These are phyloP conservation scores for Aspergillus novoparasiticus DNA, from an alignment of 2,329 filamentous ascomycete genomes.

Conservation along the genomic window DNA sequence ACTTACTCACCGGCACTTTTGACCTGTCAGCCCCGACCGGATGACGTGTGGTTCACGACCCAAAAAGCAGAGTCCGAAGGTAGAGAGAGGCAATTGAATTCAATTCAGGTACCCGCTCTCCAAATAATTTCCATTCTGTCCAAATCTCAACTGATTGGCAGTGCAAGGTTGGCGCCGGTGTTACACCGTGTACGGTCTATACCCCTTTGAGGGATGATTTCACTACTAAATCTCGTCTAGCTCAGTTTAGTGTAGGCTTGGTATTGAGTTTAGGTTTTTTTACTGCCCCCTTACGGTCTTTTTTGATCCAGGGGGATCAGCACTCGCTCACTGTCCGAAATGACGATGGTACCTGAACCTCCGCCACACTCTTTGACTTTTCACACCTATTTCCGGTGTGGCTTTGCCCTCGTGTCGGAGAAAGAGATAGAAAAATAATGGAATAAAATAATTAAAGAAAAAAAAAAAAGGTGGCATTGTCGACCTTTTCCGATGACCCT, in stretches of 20 bases:
- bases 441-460: background rate
- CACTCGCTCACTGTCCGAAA: background rate
- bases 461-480: background rate
- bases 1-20: background rate
- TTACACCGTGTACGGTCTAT: slow-evolving; percentile 5
- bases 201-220: background rate
- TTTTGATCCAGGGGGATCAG: background rate
- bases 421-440: background rate
- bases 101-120: background rate
- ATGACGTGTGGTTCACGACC: background rate
- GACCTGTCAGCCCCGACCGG: background rate
- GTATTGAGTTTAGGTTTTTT: background rate
- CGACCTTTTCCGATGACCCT: background rate
- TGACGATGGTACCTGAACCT: background rate
- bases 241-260: slow-evolving; percentile 4
- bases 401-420: background rate
- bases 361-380: background rate
- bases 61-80: background rate
- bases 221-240: background rate
- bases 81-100: background rate
- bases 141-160: background rate
- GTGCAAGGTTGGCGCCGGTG: background rate
- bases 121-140: background rate
- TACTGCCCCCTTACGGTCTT: background rate
- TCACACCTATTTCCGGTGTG: background rate